Evolutionary conservation across 192 early-diverging fungal genomes (phyloP).

Genomic region (Linnemannia zychae): DNA sequence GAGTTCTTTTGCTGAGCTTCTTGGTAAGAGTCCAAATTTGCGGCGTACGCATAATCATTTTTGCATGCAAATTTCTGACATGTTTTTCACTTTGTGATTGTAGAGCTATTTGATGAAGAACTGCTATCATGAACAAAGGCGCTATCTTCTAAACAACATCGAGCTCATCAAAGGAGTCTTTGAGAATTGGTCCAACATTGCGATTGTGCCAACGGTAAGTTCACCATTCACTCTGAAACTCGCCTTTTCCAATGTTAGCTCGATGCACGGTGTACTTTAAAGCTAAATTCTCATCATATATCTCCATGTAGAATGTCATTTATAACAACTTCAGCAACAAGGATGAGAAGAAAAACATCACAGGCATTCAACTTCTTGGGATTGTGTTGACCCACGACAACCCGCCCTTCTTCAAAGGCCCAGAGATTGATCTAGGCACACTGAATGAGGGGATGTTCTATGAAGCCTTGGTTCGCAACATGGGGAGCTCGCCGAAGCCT

Average conservation of each 20-base stretch:
- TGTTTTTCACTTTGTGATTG: background rate
- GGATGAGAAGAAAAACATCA: conserved; percentile 63
- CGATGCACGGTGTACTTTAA: background rate
- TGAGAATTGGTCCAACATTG: conserved; percentile 71
- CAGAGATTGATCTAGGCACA: conserved; percentile 54
- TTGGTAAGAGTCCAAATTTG: conserved; percentile 46
- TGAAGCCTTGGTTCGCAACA: conserved; percentile 55
- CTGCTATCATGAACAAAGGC: conserved; percentile 48
- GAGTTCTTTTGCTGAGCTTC: conserved; percentile 58
- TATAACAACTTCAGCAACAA: conserved; percentile 57
- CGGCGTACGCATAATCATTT: background rate
- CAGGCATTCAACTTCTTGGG: conserved; percentile 72
- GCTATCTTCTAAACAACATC: conserved; percentile 66
- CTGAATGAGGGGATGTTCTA: conserved; percentile 60
- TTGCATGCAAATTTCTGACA: background rate
- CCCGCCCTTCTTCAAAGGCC: conserved; percentile 57
- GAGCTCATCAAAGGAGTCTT: conserved; percentile 71
- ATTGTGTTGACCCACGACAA: conserved; percentile 68
- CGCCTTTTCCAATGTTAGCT: too few species aligned
- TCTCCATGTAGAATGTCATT: conserved; percentile 55
- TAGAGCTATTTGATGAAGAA: conserved; percentile 64
- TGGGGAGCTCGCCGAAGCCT: conserved; percentile 49
- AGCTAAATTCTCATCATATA: background rate
- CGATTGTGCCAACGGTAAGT: conserved; percentile 76
- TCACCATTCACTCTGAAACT: background rate